Evolutionary conservation across 2,329 filamentous ascomycete species (phyloP), one percentile per base, ranked within the genome.

Genomic region (Cordyceps cicadae): DNA sequence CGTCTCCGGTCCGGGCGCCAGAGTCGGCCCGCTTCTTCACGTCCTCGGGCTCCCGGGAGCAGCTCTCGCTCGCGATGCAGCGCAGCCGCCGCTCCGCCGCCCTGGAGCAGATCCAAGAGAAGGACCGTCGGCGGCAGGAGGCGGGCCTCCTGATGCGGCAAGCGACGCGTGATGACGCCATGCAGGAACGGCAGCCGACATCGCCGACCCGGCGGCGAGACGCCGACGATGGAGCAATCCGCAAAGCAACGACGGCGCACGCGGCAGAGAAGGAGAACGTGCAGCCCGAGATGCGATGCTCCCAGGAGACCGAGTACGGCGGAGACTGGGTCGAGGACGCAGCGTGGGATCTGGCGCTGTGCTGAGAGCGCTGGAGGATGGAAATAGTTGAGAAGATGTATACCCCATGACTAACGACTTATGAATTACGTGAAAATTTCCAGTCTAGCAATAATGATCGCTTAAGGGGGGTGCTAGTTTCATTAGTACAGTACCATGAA

Each of bases 231-330:
- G 5, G 21, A 24, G 37, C 46, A 52, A 19, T n/a, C 3, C 19
- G 49, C 6, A 34, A 19, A 51, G 32, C n/a, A 9, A 11, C 49
- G 5, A 32, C 32, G 49, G 29, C 2, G 4, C 49, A 51, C 11
- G n/a, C n/a, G n/a, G 29, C 29, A 9, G 46, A 62, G 19, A 62
- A 62, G 55, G 55, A 62, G 43, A 58, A 55, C 29, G 34, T 43
- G 32, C 50, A 29, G n/a, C 54, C 51, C 3, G 57, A 54, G 1
- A 1, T 49, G 61, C 41, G 68, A 66, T 12, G 46, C 34, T 75
- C 73, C 11, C 74, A 75, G 59, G 74, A 76, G 65, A 68, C 73
- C 1, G 72, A 74, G 26, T 76, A 75, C 19, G 74, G 73, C 6
- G 74, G 74, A 3, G 71, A 67, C 12, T 75, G 74, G 74, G 64